Evolutionary conservation across 805 yeast species (phyloP).

Genomic region (Kazachstania kunashirensis): DNA sequence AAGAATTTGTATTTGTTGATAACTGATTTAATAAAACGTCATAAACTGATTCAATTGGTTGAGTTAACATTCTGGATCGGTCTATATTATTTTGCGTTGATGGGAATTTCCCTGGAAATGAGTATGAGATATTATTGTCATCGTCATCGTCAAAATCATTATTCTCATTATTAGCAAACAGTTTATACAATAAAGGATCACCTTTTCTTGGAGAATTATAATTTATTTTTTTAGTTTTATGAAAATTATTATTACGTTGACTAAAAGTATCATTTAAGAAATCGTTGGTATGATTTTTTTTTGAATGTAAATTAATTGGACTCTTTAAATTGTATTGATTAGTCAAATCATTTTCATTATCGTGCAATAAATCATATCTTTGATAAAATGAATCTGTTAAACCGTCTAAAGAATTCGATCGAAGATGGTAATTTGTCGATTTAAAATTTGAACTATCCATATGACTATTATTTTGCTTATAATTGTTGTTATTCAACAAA

Average conservation of each 20-base stretch:
- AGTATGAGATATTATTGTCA: background rate
- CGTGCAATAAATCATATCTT: conserved; percentile 19
- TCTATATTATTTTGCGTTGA: too few species aligned
- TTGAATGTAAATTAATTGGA: conserved; percentile 11
- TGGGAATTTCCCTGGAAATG: conserved; percentile 28
- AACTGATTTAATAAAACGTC: conserved; percentile 18
- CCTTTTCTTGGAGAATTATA: conserved; percentile 14
- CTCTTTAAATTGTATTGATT: conserved; percentile 8
- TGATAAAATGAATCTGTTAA: conserved; percentile 16
- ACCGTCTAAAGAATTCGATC: conserved; percentile 24
- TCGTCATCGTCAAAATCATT: background rate
- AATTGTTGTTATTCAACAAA: background rate
- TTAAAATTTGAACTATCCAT: too few species aligned
- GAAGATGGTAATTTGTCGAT: background rate
- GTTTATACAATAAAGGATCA: conserved; percentile 19
- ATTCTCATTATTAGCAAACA: conserved; percentile 10
- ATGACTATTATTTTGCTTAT: too few species aligned
- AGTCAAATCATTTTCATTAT: background rate
- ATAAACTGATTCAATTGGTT: conserved; percentile 5
- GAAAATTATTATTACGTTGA: background rate
- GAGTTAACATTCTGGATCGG: background rate
- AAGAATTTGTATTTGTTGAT: conserved; percentile 13
- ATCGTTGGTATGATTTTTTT: conserved; percentile 1
- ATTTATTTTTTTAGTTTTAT: conserved; percentile 6
- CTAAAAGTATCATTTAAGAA: conserved; percentile 22